Evolutionary conservation across 2,329 filamentous ascomycete genomes (phyloP).

Genomic region (Pseudocercospora crystallina): DNA sequence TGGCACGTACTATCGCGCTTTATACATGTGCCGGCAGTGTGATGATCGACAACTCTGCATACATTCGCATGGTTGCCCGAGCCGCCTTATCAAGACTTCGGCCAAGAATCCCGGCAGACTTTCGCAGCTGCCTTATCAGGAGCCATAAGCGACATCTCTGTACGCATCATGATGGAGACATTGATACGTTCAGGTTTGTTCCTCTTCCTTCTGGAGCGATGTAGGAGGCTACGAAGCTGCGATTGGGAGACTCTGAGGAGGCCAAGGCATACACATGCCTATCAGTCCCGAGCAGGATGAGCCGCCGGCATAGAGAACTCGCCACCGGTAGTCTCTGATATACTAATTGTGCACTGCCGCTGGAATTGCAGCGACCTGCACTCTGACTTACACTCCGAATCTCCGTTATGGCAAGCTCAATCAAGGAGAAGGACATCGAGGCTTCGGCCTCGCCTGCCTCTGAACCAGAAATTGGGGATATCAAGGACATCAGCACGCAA

Average conservation of each 20-base stretch:
- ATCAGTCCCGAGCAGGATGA: background rate
- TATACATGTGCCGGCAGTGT: too few species aligned
- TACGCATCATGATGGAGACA: too few species aligned
- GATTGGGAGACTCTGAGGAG: background rate
- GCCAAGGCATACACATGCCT: background rate
- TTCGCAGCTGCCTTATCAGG: conserved; percentile 6
- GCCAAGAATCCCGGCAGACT: conserved; percentile 3
- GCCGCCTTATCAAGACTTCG: background rate
- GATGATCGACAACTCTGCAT: too few species aligned
- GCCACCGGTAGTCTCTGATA: background rate
- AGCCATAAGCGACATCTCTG: background rate
- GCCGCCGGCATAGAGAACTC: background rate
- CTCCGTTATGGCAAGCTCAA: background rate
- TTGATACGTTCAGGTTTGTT: too few species aligned
- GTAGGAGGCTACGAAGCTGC: background rate
- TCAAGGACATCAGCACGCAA: conserved; percentile 25
- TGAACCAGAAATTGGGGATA: conserved; percentile 24
- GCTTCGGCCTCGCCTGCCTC: conserved; percentile 9
- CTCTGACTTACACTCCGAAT: background rate
- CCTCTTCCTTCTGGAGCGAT: background rate
- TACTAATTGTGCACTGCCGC: too few species aligned
- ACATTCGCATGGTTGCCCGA: too few species aligned
- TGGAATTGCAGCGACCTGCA: background rate
- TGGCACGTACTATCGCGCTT: too few species aligned
- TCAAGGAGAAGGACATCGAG: conserved; percentile 25